phyloP scores from a whole-genome alignment of 257 asterid species.

The Solanum appendiculatum region DNA sequence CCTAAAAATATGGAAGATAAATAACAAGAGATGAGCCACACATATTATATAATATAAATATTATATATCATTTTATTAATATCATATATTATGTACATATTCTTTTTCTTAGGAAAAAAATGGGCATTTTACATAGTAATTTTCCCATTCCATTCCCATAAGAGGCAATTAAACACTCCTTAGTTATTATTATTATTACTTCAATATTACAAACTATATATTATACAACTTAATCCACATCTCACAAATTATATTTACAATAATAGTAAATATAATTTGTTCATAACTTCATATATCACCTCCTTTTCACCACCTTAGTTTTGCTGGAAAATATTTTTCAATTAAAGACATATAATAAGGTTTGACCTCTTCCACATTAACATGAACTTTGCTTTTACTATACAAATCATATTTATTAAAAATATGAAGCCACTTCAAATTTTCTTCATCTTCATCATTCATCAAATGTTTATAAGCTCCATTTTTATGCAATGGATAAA shows the following conservation, averaged over 20 bases:
- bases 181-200: neutral
- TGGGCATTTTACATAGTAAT: neutral
- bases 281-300: neutral
- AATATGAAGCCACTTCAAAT: conserved; percentile 11
- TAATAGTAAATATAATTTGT: neutral
- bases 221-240: neutral
- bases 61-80: neutral
- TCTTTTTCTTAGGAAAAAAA: neutral
- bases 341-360: neutral
- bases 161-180: neutral
- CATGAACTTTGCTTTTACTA: conserved; percentile 24
- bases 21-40: neutral
- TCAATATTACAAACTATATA: neutral
- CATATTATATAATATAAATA: neutral
- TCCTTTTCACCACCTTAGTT: neutral
- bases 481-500: conserved; percentile 19
- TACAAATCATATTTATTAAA: conserved; percentile 27
- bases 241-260: neutral
- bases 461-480: conserved; percentile 4
- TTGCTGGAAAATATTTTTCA: neutral
- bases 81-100: neutral
- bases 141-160: neutral
- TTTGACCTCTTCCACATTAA: conserved; percentile 17
- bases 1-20: neutral
- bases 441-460: conserved; percentile 9